Conservation (phyloP, 768 basidiomycete genomes). For the Fomitopsis pulvina region DNA sequence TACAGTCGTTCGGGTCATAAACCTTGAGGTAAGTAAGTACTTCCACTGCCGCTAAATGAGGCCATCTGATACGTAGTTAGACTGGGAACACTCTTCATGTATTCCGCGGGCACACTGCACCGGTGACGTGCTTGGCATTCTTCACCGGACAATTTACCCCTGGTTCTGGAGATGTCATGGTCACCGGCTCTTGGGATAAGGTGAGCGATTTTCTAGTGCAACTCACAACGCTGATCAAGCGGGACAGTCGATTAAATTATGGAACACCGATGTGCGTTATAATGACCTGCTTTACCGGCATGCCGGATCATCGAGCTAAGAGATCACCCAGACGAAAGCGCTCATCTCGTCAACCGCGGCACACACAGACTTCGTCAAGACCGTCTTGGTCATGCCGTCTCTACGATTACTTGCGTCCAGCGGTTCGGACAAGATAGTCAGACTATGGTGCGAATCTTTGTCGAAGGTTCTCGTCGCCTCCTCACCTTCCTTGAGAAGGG, state of each 20-base stretch:
- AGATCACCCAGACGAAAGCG: conserved; percentile 50
- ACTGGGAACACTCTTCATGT: conserved; percentile 72
- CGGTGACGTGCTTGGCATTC: conserved; percentile 81
- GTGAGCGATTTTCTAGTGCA: conserved; percentile 24
- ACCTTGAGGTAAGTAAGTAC: conserved; percentile 55
- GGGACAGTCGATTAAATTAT: conserved; percentile 74
- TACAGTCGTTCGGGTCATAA: conserved; percentile 61
- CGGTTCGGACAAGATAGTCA: conserved; percentile 83
- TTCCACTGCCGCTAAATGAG: conserved; percentile 1
- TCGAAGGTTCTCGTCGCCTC: not conserved
- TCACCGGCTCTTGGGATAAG: conserved; percentile 95
- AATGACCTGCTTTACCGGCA: not conserved
- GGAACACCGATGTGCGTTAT: conserved; percentile 62
- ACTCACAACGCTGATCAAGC: conserved; percentile 9
- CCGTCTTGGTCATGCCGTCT: conserved; percentile 62
- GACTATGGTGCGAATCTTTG: conserved; percentile 68
- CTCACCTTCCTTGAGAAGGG: conserved; percentile 38
- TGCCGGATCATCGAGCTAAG: not conserved
- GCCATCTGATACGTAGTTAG: conserved; percentile 33
- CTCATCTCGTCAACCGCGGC: conserved; percentile 65
- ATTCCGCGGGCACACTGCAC: conserved; percentile 82
- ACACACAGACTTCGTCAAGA: conserved; percentile 90
- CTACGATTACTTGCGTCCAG: conserved; percentile 72
- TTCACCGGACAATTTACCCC: conserved; percentile 28
- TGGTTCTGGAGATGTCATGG: conserved; percentile 45